Conservation (phyloP, 352 stramenopile species). For the Aphanomyces invadans region DNA sequence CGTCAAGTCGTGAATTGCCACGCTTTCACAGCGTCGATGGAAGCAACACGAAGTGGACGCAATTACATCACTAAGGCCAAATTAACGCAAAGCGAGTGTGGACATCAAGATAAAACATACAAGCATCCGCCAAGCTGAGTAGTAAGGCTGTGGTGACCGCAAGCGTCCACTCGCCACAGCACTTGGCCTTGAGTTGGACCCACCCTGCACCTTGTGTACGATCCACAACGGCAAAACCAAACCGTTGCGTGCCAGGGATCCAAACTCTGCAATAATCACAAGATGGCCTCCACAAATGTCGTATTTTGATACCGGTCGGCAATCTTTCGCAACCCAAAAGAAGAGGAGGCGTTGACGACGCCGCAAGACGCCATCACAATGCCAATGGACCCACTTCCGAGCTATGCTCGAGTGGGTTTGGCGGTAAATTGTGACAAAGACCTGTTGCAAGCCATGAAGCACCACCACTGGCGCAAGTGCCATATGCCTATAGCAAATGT, state of each 20-base stretch:
- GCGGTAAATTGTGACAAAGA: slow-evolving; percentile 20
- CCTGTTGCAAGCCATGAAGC: slow-evolving; percentile 20
- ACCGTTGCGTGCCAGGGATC: not conserved
- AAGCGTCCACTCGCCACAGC: slow-evolving; percentile 13
- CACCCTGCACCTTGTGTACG: not conserved
- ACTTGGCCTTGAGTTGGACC: not conserved
- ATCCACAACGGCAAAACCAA: not conserved
- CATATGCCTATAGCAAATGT: too few relatives aligned
- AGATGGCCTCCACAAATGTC: not conserved
- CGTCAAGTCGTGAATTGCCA: not conserved
- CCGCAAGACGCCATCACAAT: slow-evolving; percentile 20
- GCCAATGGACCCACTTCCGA: slow-evolving; percentile 16
- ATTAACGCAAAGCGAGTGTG: too few relatives aligned
- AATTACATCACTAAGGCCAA: too few relatives aligned
- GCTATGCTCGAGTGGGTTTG: slow-evolving; percentile 7
- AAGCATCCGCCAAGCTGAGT: slow-evolving; percentile 6
- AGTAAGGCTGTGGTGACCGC: slow-evolving; percentile 3
- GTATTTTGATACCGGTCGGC: not conserved
- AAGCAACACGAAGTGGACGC: too few relatives aligned
- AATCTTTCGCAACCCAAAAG: slow-evolving; percentile 6
- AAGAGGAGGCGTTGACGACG: slow-evolving; percentile 1
- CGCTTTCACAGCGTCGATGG: not conserved
- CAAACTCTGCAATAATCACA: slow-evolving; percentile 1
- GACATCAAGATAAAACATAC: too few relatives aligned
- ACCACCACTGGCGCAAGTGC: slow-evolving; percentile 8